A percentile compares a stretch with the other conserved stretches of the same genome.
Conservation (phyloP, 805 yeast species). For the Ogataea haglerorum region DNA sequence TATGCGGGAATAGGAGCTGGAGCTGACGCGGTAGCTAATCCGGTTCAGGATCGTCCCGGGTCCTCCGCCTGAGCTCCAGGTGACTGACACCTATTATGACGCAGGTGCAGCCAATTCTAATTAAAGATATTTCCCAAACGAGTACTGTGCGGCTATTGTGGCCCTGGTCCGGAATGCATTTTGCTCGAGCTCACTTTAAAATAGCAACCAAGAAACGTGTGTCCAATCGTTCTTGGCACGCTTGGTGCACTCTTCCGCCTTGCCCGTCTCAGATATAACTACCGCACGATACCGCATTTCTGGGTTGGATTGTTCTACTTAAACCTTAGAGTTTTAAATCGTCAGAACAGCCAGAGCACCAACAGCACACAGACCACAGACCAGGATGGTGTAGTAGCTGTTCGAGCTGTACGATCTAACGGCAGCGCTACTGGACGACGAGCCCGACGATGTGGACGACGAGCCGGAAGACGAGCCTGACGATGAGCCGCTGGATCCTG, state of each 20-base stretch:
- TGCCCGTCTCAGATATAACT: too few relatives aligned
- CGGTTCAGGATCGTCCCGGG: constrained; percentile 2
- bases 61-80: constrained; percentile 1
- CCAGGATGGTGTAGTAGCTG: constrained; percentile 5
- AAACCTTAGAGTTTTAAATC: constrained; percentile 14
- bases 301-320: background rate
- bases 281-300: too few relatives aligned
- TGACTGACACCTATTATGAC: background rate
- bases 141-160: constrained; percentile 4
- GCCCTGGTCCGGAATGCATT: background rate
- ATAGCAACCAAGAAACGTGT: constrained; percentile 1
- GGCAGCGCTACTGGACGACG: constrained; percentile 7
- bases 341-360: constrained; percentile 23
- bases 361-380: constrained; percentile 16
- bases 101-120: constrained; percentile 3
- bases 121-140: constrained; percentile 1
- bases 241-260: too few relatives aligned
- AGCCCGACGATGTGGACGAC: background rate
- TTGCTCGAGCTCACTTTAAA: background rate
- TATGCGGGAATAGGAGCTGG: background rate
- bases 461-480: constrained; percentile 9
- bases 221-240: background rate
- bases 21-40: background rate
- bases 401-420: constrained; percentile 7
- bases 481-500: constrained; percentile 18